Evolutionary conservation across 2,329 filamentous ascomycete genomes (phyloP).

Genomic region (Alternaria longipes): DNA sequence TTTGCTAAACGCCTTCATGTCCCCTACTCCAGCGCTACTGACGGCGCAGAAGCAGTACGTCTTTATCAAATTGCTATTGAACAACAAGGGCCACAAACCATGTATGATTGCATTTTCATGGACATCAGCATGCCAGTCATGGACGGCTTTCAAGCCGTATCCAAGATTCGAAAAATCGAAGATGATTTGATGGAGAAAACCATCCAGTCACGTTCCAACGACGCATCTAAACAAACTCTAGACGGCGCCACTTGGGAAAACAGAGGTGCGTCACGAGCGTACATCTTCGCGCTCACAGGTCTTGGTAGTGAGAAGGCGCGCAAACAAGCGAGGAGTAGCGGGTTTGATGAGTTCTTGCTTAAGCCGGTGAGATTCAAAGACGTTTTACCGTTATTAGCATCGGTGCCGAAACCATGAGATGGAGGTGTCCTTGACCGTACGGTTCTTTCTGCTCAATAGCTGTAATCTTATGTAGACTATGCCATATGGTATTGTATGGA

Average conservation of each 20-base stretch:
- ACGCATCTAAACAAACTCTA: neutral
- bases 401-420: neutral
- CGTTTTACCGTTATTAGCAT: conserved; percentile 18
- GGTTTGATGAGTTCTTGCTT: conserved; percentile 33
- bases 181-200: conserved; percentile 2
- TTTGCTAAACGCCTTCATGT: conserved; percentile 33
- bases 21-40: conserved; percentile 30
- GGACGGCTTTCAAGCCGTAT: conserved; percentile 41
- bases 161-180: conserved; percentile 36
- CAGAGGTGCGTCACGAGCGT: neutral
- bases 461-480: neutral
- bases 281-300: conserved; percentile 35
- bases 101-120: conserved; percentile 41
- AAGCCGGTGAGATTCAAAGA: conserved; percentile 37
- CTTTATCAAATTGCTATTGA: conserved; percentile 22
- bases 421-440: neutral
- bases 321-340: conserved; percentile 26
- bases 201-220: neutral
- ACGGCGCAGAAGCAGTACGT: conserved; percentile 39
- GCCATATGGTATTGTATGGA: neutral
- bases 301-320: conserved; percentile 29
- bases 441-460: neutral
- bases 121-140: conserved; percentile 47
- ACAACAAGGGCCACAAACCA: neutral
- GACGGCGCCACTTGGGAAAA: neutral